A percentile compares a stretch with the other conserved stretches of the same genome.
phyloP scores from a whole-genome alignment of 2,329 filamentous ascomycete genomes.

The Beauveria varroae region DNA sequence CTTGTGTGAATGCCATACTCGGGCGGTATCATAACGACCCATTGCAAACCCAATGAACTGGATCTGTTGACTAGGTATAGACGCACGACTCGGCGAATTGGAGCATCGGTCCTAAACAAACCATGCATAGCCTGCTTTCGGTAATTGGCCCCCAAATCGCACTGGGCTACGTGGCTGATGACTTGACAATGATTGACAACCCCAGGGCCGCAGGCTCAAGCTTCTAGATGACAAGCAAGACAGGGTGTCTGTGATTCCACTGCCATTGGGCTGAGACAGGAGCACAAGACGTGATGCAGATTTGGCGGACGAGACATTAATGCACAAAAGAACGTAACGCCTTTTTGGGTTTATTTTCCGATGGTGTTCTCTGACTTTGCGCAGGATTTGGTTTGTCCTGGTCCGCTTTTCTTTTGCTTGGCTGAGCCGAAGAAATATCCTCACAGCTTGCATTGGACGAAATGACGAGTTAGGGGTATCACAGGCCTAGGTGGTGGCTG shows the following conservation, averaged over 20 bases:
- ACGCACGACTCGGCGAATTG: neutral
- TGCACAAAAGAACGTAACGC: neutral
- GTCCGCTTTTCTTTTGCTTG: neutral
- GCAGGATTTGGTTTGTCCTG: neutral
- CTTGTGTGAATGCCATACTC: neutral
- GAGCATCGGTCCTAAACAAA: neutral
- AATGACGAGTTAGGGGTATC: neutral
- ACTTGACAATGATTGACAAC: neutral
- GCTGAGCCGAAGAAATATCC: neutral
- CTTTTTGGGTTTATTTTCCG: neutral
- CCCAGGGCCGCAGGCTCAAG: neutral
- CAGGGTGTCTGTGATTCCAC: neutral
- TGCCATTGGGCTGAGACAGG: slow-evolving; percentile 1
- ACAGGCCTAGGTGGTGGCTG: neutral
- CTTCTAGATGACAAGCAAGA: neutral
- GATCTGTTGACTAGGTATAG: neutral
- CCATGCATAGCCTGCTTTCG: neutral
- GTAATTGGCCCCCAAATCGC: slow-evolving; percentile 4
- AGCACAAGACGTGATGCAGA: neutral
- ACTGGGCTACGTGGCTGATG: neutral
- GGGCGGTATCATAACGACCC: neutral
- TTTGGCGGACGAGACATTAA: neutral
- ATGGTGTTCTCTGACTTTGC: neutral
- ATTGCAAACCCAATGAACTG: neutral
- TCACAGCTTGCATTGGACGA: neutral